These are phyloP conservation scores for Termitomyces bulborhizus DNA, from an alignment of 768 basidiomycete genomes.

Conservation along the genomic window DNA sequence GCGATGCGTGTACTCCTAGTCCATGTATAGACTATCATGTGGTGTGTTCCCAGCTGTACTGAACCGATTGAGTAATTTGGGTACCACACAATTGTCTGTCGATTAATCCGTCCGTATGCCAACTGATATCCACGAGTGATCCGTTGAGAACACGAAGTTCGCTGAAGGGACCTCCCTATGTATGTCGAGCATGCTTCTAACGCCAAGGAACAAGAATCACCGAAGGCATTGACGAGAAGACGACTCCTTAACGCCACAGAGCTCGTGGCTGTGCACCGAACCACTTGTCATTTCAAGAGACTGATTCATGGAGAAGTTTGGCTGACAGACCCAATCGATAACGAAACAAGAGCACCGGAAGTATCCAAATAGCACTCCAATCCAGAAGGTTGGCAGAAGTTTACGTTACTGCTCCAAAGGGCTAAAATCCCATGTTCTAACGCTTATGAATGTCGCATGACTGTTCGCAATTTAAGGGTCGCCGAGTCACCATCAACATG, in stretches of 20 bases:
- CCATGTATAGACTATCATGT: neutral
- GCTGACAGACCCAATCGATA: neutral
- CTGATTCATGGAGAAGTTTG: neutral
- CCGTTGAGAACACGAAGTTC: neutral
- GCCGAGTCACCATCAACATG: conserved; percentile 1
- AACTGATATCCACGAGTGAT: neutral
- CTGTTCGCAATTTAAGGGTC: neutral
- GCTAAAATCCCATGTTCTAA: conserved; percentile 2
- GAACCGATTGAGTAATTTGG: neutral
- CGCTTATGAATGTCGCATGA: conserved; percentile 5
- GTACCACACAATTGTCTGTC: neutral
- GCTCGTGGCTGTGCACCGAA: conserved; percentile 22
- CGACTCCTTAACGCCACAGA: conserved; percentile 16
- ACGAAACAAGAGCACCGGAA: conserved; percentile 4
- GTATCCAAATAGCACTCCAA: neutral
- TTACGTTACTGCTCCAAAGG: neutral
- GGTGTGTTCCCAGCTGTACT: neutral
- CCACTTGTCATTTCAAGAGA: neutral
- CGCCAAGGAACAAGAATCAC: conserved; percentile 2
- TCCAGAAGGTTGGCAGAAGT: conserved; percentile 3
- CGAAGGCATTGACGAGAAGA: conserved; percentile 2
- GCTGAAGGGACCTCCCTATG: neutral
- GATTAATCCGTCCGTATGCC: neutral
- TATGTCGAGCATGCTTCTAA: neutral
- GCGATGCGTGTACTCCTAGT: neutral